Evolutionary conservation across 495 filamentous ascomycete species (phyloP), one percentile per base, ranked within the genome.

Genomic region (Aspergillus conjunctus): DNA sequence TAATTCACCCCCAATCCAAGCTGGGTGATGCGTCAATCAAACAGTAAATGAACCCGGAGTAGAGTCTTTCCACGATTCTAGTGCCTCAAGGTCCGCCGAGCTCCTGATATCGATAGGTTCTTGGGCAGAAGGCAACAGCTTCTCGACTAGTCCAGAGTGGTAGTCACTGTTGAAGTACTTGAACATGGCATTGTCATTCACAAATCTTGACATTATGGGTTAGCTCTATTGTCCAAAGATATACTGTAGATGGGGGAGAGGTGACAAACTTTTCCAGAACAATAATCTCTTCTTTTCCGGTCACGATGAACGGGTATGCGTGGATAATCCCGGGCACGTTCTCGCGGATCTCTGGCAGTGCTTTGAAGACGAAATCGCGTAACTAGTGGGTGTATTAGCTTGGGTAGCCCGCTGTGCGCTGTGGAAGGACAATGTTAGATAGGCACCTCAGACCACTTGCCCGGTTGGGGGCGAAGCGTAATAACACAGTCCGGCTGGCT

Each of bases 81-180:
- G 12, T 22, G 3, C 46, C 18, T 11, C 18, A 20, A 50, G 6
- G 22, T 50, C 22, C 11, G 46, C 46, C 4, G 46, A 50, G 18
- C 46, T 50, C 20, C 18, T 20, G 20, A 50, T 50, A 50, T 50
- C 46, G 12, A 50, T 50, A 12, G 46, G 46, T 20, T 50, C 46
- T 22, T 50, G 46, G 12, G 46, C 46, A 50, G 7, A 6, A 6
- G 46, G 46, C 18, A 50, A 26, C 18, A 50, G 46, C 18, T 20
- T 21, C 18, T 50, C 22, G 15, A 50, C 46, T 20, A 50, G 12
- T 7, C 22, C 46, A 3, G 46, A 15, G 20, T 50, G 46, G 12
- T 50, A 50, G 20, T 50, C 46, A 22, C 46, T 50, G 12, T 50
- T 50, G 46, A 50, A 50, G 46, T 50, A 50, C 18, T 12, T 26